Conservation (phyloP, 352 stramenopile genomes). For the Paralagenidium karlingii region DNA sequence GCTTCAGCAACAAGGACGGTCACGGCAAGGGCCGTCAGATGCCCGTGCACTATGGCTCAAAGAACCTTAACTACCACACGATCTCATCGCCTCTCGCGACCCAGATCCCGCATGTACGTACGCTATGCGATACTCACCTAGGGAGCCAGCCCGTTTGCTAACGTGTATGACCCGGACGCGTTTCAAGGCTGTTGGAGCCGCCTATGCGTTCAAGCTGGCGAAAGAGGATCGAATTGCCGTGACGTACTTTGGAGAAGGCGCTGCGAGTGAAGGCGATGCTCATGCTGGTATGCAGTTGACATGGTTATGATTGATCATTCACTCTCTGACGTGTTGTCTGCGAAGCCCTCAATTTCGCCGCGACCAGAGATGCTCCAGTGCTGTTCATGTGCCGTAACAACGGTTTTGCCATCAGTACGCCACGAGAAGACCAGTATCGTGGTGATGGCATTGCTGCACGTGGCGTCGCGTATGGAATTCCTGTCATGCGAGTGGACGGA, state of each 20-base stretch:
- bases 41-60: slow-evolving; percentile 97
- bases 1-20: slow-evolving; percentile 94
- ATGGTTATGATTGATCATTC: not conserved
- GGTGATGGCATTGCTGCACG: slow-evolving; percentile 94
- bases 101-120: slow-evolving; percentile 87
- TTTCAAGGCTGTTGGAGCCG: slow-evolving; percentile 89
- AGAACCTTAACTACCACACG: slow-evolving; percentile 94
- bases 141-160: no score
- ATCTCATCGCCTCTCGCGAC: slow-evolving; percentile 96
- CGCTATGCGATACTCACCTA: no score
- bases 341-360: slow-evolving; percentile 97
- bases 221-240: slow-evolving; percentile 86
- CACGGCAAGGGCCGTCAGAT: slow-evolving; percentile 95
- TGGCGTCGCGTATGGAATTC: slow-evolving; percentile 93
- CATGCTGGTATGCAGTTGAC: slow-evolving; percentile 81
- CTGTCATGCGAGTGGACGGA: slow-evolving; percentile 94
- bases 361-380: slow-evolving; percentile 91
- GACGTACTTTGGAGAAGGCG: slow-evolving; percentile 96
- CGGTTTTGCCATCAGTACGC: slow-evolving; percentile 96
- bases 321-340: not conserved
- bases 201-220: slow-evolving; percentile 93
- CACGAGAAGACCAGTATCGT: slow-evolving; percentile 92
- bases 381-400: slow-evolving; percentile 99
- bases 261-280: slow-evolving; percentile 95
- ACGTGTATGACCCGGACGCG: not conserved